Evolutionary conservation across 805 yeast species (phyloP), one percentile per base, ranked within the genome.

Genomic region (Candida gorgasii): DNA sequence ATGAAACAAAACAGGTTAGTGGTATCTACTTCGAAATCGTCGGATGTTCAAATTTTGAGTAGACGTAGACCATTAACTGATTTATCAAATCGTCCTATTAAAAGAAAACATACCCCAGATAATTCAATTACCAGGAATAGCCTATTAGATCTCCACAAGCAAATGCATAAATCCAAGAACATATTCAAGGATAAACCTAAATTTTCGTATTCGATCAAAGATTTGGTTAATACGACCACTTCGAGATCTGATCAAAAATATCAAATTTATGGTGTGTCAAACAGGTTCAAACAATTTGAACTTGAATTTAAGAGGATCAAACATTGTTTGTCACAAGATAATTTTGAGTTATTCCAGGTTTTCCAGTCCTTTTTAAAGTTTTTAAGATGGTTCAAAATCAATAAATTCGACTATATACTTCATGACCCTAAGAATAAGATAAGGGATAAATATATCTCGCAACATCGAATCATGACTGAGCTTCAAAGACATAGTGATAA

Each of bases 321-420:
- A 19, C n/a, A n/a, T n/a, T n/a, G n/a, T n/a, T 37, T 37, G 9
- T 7, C 7, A 5, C 13, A 3, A 13, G 20, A 28, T 12, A 14
- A 19, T 6, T 4, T 17, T 17, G 29, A 36, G 18, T 3, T 26
- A 11, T 36, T 26, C 6, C 18, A 26, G 17, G 28, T 26, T 6
- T 36, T 36, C 12, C 12, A 8, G 5, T 12, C 36, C 6, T 28
- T 39, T 7, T 8, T 27, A 4, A 4, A 5, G n/a, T 34, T 40
- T 29, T 12, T 43, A 2, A 14, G 34, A 11, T 45, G 52, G 52
- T 45, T 48, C 40, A 48, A 39, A n/a, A 16, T 15, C 12, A 45
- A 43, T 31, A 45, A 39, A 13, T 48, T 45, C 27, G 36, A 39
- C 19, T 48, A 45, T 26, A 32, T 48, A 9, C n/a, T 48, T 4